These are phyloP conservation scores for Clonostachys chloroleuca DNA, from an alignment of 2,329 filamentous ascomycete species.

Conservation along the genomic window DNA sequence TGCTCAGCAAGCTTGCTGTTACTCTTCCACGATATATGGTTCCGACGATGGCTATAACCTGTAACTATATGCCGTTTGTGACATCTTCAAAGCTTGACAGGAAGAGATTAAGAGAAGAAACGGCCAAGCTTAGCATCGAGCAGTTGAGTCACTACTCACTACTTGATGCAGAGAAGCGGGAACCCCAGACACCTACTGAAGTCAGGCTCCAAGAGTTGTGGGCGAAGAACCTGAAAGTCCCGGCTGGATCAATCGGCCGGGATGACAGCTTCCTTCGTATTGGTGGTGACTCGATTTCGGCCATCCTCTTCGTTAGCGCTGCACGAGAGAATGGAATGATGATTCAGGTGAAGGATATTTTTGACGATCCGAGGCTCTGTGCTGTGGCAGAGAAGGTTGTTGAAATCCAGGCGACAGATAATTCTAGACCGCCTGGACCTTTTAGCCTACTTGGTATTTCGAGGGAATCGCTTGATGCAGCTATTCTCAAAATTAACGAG, in stretches of 20 bases:
- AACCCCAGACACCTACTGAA: not conserved
- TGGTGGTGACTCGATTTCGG: constrained; percentile 32
- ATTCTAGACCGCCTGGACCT: not conserved
- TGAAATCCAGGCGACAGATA: not conserved
- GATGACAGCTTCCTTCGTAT: constrained; percentile 25
- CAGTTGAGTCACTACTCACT: not conserved
- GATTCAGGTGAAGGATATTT: constrained; percentile 3
- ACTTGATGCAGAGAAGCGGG: not conserved
- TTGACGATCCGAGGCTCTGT: constrained; percentile 3
- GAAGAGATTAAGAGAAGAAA: not conserved
- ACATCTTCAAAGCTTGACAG: constrained; percentile 8
- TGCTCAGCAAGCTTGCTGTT: constrained; percentile 4
- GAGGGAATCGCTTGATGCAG: not conserved
- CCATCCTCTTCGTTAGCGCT: not conserved
- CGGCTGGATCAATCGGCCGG: not conserved
- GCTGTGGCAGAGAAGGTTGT: not conserved
- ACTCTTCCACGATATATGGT: constrained; percentile 10
- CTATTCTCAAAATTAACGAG: not conserved
- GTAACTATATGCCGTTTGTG: constrained; percentile 8
- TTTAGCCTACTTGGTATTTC: not conserved
- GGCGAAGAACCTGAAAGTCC: constrained; percentile 1
- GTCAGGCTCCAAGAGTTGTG: not conserved
- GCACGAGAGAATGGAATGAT: not conserved
- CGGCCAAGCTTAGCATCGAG: not conserved
- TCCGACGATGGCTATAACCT: constrained; percentile 8